Evolutionary conservation across 2,329 filamentous ascomycete genomes (phyloP).

Genomic region (Monosporascus sp.): DNA sequence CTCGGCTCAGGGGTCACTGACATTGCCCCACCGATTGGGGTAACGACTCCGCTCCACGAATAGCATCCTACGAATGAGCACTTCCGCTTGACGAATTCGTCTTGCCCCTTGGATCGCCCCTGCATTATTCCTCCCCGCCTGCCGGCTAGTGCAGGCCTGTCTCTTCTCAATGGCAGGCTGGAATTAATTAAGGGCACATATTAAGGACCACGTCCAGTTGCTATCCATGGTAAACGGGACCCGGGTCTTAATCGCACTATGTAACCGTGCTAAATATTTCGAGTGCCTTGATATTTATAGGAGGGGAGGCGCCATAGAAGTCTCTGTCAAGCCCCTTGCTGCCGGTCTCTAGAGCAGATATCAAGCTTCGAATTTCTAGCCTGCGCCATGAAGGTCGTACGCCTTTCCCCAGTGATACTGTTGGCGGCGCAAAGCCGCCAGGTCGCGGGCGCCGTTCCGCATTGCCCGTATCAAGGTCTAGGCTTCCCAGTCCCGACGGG

Average conservation of each 20-base stretch:
- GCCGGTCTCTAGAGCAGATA: background rate
- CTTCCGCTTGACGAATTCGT: background rate
- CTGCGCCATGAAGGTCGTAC: background rate
- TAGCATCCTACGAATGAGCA: background rate
- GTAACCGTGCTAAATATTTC: no score
- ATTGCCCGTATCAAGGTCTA: slow-evolving; percentile 29
- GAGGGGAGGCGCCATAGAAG: no score
- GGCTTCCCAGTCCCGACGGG: slow-evolving; percentile 28
- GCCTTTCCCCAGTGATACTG: background rate
- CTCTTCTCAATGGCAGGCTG: background rate
- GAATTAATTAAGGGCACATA: no score
- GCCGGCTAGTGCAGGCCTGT: background rate
- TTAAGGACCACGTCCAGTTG: background rate
- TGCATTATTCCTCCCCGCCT: background rate
- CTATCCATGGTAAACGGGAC: no score
- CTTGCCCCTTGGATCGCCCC: background rate
- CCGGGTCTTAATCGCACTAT: no score
- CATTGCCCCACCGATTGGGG: background rate
- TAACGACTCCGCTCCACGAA: background rate
- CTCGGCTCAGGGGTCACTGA: background rate
- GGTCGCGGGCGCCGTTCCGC: slow-evolving; percentile 17
- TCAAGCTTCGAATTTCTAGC: background rate
- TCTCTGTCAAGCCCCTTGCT: background rate
- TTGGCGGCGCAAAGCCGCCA: slow-evolving; percentile 3
- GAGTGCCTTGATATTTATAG: no score